phyloP scores from a whole-genome alignment of 2,329 filamentous ascomycete species.

The Cladosporium colombiae region DNA sequence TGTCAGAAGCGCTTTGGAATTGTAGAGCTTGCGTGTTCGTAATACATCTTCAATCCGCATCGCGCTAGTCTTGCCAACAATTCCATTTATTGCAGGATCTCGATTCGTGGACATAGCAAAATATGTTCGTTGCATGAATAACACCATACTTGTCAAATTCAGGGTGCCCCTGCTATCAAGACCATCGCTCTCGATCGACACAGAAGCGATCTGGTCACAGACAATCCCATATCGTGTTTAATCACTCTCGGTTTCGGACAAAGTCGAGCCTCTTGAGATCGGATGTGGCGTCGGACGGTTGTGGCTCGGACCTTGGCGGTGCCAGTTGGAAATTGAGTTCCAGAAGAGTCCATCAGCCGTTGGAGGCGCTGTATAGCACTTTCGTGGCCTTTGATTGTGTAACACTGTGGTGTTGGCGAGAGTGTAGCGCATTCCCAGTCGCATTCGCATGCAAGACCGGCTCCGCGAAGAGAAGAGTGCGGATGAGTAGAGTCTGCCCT shows the following conservation, averaged over 20 bases:
- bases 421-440: neutral
- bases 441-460: neutral
- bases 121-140: neutral
- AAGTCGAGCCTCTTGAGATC: neutral
- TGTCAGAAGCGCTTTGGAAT: neutral
- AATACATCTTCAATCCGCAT: neutral
- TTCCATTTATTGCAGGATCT: neutral
- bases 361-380: neutral
- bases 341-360: neutral
- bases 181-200: neutral
- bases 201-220: neutral
- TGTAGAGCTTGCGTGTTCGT: neutral
- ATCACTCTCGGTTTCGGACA: neutral
- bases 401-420: neutral
- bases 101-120: neutral
- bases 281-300: neutral
- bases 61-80: neutral
- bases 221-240: neutral
- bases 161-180: neutral
- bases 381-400: neutral
- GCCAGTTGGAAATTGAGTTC: neutral
- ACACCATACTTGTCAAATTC: neutral
- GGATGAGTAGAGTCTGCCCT: neutral
- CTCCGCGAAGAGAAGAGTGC: neutral
- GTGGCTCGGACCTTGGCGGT: neutral